Evolutionary conservation across 805 yeast genomes (phyloP).

Genomic region (Metschnikowia rubicola): DNA sequence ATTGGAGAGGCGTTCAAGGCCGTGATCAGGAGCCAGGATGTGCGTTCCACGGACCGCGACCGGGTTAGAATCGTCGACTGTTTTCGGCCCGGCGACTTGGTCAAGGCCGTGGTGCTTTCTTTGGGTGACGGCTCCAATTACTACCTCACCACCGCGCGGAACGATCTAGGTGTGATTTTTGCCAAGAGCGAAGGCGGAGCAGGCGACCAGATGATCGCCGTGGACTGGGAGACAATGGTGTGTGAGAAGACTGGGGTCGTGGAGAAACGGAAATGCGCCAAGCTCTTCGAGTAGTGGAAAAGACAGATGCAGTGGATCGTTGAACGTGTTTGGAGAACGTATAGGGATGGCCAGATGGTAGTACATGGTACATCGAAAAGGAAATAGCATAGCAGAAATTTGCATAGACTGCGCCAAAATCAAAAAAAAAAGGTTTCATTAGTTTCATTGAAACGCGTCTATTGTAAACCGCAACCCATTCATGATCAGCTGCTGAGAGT

Average conservation of each 20-base stretch:
- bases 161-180: constrained; percentile 90
- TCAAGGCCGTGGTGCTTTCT: constrained; percentile 77
- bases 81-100: constrained; percentile 89
- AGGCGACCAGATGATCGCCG: constrained; percentile 78
- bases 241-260: constrained; percentile 68
- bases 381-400: too few species aligned
- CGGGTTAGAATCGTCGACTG: constrained; percentile 73
- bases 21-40: constrained; percentile 79
- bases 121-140: constrained; percentile 93
- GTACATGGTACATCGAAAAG: too few species aligned
- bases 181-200: constrained; percentile 68
- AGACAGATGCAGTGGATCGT: neutral
- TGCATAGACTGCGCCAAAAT: too few species aligned
- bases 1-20: constrained; percentile 89
- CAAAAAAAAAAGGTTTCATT: too few species aligned
- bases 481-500: too few species aligned
- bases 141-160: constrained; percentile 82
- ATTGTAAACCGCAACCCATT: too few species aligned
- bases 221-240: constrained; percentile 96
- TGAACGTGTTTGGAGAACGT: too few species aligned
- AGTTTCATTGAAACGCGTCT: too few species aligned
- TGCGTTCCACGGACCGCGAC: constrained; percentile 88
- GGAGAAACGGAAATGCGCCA: constrained; percentile 88
- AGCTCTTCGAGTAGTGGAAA: constrained; percentile 49
- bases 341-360: too few species aligned